Base-by-base conservation (phyloP, 2,329 filamentous ascomycete species). In the Exophiala lecanii-corni region DNA sequence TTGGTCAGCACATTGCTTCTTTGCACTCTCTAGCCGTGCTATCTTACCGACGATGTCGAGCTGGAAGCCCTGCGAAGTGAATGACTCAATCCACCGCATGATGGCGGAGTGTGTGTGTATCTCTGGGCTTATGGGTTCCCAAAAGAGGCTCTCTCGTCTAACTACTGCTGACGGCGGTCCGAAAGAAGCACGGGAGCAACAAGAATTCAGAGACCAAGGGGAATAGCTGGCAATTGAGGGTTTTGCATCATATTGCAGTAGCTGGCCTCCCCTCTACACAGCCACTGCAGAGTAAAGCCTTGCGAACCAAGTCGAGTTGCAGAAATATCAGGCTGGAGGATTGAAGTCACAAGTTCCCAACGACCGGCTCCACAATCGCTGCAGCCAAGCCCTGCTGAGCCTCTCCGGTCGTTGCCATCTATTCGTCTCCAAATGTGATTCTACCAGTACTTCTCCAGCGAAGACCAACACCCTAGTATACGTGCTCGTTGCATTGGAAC, bases 41-140 rank as follows among this genome's bases (percentile, higher is more conserved):
- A 15, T 42, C 53, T 46, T 25, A 61, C 73, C 73, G 45, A 76
- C 73, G 36, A 76, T 75, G 53, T 76, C 73, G 36, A 76, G 67
- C 52, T 75, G 71, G 38, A 75, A 64, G 37, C 65, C 57, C 9
- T 60, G 49, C 37, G 32, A 43, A n/a, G 40, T 6, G 23, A 40
- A 51, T 18, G 26, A 16, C 5, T 46, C 34, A 39, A 55, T 35
- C 33, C 33, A 35, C 33, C 12, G 23, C 23, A 26, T 26, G 7
- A 26, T 26, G 23, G n/a, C n/a, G n/a, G n/a, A n/a, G n/a, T n/a
- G n/a, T n/a, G n/a, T n/a, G n/a, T n/a, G n/a, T n/a, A n/a, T n/a
- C n/a, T n/a, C n/a, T n/a, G n/a, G n/a, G n/a, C n/a, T n/a, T n/a
- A n/a, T n/a, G n/a, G n/a, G n/a, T n/a, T n/a, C n/a, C n/a, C n/a